Percentiles rank a stretch among this genome's conserved stretches.
These are phyloP conservation scores for Trichoderma hamatum DNA, from an alignment of 2,329 filamentous ascomycete species.

Conservation along the genomic window DNA sequence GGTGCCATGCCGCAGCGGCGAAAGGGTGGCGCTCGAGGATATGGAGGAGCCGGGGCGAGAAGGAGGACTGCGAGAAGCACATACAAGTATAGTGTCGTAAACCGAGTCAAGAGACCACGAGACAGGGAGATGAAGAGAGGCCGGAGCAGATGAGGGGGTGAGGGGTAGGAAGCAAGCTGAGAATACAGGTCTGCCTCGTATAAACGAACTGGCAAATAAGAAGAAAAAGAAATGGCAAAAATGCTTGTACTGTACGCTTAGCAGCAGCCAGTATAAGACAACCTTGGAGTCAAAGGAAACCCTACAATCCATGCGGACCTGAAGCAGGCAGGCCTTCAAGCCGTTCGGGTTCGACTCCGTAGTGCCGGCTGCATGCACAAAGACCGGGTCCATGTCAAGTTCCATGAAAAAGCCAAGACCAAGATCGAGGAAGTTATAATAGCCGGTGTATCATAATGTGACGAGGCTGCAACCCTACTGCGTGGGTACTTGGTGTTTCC, in stretches of 20 bases:
- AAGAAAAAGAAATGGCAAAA: neutral
- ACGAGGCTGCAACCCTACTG: conserved; percentile 8
- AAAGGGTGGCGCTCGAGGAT: neutral
- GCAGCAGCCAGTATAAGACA: neutral
- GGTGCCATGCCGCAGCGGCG: neutral
- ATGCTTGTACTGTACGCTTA: neutral
- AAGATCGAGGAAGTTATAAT: neutral
- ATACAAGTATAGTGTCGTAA: no score
- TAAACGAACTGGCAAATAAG: neutral
- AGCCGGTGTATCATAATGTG: neutral
- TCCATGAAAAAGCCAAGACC: neutral
- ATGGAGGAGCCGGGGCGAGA: neutral
- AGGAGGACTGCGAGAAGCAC: neutral
- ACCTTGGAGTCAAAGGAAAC: neutral
- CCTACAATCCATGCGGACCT: neutral
- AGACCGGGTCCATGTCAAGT: neutral
- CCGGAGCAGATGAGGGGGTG: neutral
- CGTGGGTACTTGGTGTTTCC: neutral
- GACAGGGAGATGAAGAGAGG: neutral
- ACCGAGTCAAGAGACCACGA: neutral
- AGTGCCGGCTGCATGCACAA: conserved; percentile 22
- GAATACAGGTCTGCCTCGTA: neutral
- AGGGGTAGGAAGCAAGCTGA: neutral
- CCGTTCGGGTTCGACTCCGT: conserved; percentile 25
- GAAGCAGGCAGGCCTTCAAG: neutral